These are phyloP conservation scores for Sporothrix brunneoviolacea DNA, from an alignment of 2,329 filamentous ascomycete genomes.

Conservation along the genomic window DNA sequence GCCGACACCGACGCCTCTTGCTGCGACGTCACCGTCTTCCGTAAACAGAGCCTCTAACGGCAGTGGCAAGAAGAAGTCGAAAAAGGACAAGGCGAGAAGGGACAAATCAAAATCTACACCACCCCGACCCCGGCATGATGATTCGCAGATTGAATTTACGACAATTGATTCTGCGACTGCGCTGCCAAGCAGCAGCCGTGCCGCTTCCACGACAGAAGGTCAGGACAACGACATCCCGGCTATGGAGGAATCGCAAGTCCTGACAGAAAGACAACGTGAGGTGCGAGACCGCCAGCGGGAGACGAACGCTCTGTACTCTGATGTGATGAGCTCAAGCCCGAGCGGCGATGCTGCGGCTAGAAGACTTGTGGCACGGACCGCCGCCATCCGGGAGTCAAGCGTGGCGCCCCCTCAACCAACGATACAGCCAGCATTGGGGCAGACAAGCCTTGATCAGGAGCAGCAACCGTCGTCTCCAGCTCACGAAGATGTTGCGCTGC, in stretches of 20 bases:
- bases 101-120: conserved; percentile 21
- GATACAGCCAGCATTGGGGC: not conserved
- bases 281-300: conserved; percentile 67
- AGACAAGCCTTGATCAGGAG: conserved; percentile 10
- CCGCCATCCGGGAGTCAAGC: not conserved
- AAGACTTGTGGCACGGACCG: not conserved
- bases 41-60: conserved; percentile 1
- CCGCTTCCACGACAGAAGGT: conserved; percentile 16
- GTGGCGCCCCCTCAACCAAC: not conserved
- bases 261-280: conserved; percentile 76
- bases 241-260: conserved; percentile 55
- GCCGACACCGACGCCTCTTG: not conserved
- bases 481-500: conserved; percentile 10
- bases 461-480: not conserved
- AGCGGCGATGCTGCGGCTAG: conserved; percentile 6
- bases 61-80: not conserved
- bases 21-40: conserved; percentile 9
- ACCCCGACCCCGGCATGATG: conserved; percentile 62
- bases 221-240: not conserved
- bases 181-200: conserved; percentile 28
- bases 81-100: conserved; percentile 20
- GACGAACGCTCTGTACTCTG: conserved; percentile 59
- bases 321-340: conserved; percentile 53
- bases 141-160: conserved; percentile 76
- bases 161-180: conserved; percentile 53